Conservation (phyloP, 148 eudicot genomes). For the Limonium bicolor region DNA sequence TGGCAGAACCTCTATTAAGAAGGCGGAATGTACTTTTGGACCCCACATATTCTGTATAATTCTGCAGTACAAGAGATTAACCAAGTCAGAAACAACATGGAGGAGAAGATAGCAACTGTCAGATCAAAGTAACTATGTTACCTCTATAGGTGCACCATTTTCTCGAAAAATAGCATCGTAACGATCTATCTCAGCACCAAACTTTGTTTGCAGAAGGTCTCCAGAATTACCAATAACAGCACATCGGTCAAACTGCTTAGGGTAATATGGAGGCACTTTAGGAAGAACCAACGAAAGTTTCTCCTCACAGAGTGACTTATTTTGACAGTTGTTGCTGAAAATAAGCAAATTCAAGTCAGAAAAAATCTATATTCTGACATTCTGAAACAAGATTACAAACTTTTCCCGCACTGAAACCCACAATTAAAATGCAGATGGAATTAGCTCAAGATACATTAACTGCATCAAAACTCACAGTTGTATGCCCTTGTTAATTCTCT, state of each 20-base stretch:
- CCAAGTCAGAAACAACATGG: constrained; percentile 1
- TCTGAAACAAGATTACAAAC: neutral
- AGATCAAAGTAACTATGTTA: constrained; percentile 71
- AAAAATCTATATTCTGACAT: constrained; percentile 2
- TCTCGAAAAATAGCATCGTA: constrained; percentile 80
- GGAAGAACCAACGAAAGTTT: constrained; percentile 91
- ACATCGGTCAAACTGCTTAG: constrained; percentile 68
- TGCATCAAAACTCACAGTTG: constrained; percentile 51
- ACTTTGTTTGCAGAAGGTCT: constrained; percentile 79
- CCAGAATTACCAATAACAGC: constrained; percentile 98
- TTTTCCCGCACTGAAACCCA: neutral
- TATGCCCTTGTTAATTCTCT: constrained; percentile 84
- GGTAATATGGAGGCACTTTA: constrained; percentile 66
- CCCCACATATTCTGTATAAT: neutral
- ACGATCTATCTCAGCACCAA: constrained; percentile 85
- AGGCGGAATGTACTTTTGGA: neutral
- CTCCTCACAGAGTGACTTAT: constrained; percentile 82
- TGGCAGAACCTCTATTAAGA: neutral
- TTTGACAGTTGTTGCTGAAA: constrained; percentile 65
- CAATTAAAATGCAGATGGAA: neutral
- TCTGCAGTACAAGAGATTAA: neutral
- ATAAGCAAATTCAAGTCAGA: constrained; percentile 9
- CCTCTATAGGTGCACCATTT: constrained; percentile 98
- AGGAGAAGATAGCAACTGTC: constrained; percentile 5
- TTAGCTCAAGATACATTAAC: neutral